Percentiles rank a stretch among this genome's conserved stretches.
phyloP scores from a whole-genome alignment of 805 yeast species.

The Myxozyma melibiosi region DNA sequence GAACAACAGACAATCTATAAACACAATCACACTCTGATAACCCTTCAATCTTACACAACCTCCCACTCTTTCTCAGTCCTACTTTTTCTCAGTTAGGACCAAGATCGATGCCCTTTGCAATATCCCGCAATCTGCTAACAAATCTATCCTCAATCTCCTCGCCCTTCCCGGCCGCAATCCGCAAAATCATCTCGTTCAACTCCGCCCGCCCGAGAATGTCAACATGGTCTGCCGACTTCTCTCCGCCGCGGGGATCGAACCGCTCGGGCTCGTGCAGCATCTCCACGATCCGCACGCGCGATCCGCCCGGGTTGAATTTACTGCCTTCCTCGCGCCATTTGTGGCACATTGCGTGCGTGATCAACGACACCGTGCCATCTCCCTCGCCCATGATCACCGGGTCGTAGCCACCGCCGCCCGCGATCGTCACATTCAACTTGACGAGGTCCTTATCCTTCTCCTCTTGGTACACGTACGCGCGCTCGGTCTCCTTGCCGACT shows the following conservation, averaged over 20 bases:
- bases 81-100: no score
- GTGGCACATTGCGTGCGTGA: slow-evolving; percentile 89
- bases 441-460: slow-evolving; percentile 55
- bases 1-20: no score
- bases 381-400: slow-evolving; percentile 88
- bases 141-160: slow-evolving; percentile 61
- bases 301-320: slow-evolving; percentile 75
- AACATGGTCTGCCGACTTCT: slow-evolving; percentile 96
- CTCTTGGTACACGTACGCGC: slow-evolving; percentile 84
- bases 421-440: slow-evolving; percentile 71
- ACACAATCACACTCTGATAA: no score
- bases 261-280: slow-evolving; percentile 90
- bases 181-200: slow-evolving; percentile 79
- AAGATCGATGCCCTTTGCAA: slow-evolving; percentile 60
- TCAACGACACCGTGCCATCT: slow-evolving; percentile 89
- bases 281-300: slow-evolving; percentile 79
- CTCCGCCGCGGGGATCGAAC: slow-evolving; percentile 95
- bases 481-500: slow-evolving; percentile 94
- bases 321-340: slow-evolving; percentile 72
- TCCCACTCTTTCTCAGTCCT: no score
- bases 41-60: no score
- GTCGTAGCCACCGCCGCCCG: slow-evolving; percentile 47
- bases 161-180: slow-evolving; percentile 82
- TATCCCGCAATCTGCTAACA: slow-evolving; percentile 61
- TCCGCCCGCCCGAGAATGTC: slow-evolving; percentile 94